Evolutionary conservation across 257 asterid species (phyloP).

Genomic region (Solanum boliviense): DNA sequence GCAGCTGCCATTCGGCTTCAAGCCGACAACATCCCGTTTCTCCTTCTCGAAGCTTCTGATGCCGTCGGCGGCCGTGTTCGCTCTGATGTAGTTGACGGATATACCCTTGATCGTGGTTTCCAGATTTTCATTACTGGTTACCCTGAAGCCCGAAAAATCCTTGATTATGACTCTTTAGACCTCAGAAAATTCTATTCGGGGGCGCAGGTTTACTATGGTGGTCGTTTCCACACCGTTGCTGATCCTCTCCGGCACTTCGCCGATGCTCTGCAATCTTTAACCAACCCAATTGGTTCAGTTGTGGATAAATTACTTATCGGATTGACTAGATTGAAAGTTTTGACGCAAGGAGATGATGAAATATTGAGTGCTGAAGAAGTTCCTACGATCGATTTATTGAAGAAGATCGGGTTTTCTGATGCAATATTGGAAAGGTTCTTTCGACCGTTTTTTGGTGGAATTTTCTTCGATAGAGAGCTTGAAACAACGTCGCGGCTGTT

Average conservation of each 20-base stretch:
- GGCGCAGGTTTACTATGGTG: slow-evolving; percentile 56
- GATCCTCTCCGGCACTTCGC: slow-evolving; percentile 78
- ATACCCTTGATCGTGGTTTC: slow-evolving; percentile 88
- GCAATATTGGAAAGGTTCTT: slow-evolving; percentile 69
- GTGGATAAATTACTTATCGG: slow-evolving; percentile 61
- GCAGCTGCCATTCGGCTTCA: slow-evolving; percentile 88
- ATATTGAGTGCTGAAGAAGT: slow-evolving; percentile 55
- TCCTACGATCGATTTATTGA: slow-evolving; percentile 39
- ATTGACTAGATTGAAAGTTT: slow-evolving; percentile 54
- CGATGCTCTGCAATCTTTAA: slow-evolving; percentile 40
- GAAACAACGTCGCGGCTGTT: slow-evolving; percentile 81
- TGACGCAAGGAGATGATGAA: slow-evolving; percentile 42
- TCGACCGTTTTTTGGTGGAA: slow-evolving; percentile 81
- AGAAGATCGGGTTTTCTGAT: slow-evolving; percentile 57
- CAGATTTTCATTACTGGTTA: slow-evolving; percentile 91
- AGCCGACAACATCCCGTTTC: slow-evolving; percentile 57
- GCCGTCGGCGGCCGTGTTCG: slow-evolving; percentile 97
- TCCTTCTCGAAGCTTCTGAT: slow-evolving; percentile 79
- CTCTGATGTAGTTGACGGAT: slow-evolving; percentile 69
- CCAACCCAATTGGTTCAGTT: slow-evolving; percentile 67
- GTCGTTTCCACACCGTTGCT: slow-evolving; percentile 69
- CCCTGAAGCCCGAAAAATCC: slow-evolving; percentile 67
- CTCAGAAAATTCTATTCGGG: slow-evolving; percentile 74
- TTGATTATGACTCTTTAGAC: slow-evolving; percentile 49
- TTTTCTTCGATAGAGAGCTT: slow-evolving; percentile 73